Evolutionary conservation across 306 rosid species (phyloP).

Genomic region (Arachis stenosperma): DNA sequence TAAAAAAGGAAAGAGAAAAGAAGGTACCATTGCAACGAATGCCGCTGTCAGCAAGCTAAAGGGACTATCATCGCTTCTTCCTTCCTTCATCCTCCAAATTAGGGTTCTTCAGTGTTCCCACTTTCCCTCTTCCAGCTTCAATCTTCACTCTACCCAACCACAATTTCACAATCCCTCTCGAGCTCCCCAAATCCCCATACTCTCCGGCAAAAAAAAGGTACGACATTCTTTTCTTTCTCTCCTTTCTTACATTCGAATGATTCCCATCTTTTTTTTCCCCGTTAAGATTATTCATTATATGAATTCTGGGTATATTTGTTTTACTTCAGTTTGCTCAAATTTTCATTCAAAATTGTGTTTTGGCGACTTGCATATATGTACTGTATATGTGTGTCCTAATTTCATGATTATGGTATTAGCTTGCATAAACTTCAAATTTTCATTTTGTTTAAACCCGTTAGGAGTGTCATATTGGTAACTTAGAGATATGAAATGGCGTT

Average conservation of each 20-base stretch:
- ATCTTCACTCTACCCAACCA: background rate
- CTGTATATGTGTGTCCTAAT: constrained; percentile 24
- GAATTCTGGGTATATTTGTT: background rate
- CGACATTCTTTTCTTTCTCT: background rate
- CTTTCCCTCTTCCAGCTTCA: background rate
- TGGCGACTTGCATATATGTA: background rate
- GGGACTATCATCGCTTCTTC: background rate
- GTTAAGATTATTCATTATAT: background rate
- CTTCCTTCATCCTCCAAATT: background rate
- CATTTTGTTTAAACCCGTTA: background rate
- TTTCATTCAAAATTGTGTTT: background rate
- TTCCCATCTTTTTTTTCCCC: background rate
- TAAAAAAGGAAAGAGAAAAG: no score
- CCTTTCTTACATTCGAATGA: background rate
- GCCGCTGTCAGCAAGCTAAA: background rate
- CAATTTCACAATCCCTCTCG: background rate
- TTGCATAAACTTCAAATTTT: background rate
- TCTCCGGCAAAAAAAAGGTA: background rate
- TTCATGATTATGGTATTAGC: background rate
- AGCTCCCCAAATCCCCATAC: background rate
- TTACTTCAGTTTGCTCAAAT: background rate
- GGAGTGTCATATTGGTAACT: background rate
- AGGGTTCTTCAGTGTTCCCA: background rate
- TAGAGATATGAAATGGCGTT: background rate
- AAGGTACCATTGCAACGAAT: background rate